These are phyloP conservation scores for Secale cereale DNA, from an alignment of 176 grass and related monocot species.

Conservation along the genomic window DNA sequence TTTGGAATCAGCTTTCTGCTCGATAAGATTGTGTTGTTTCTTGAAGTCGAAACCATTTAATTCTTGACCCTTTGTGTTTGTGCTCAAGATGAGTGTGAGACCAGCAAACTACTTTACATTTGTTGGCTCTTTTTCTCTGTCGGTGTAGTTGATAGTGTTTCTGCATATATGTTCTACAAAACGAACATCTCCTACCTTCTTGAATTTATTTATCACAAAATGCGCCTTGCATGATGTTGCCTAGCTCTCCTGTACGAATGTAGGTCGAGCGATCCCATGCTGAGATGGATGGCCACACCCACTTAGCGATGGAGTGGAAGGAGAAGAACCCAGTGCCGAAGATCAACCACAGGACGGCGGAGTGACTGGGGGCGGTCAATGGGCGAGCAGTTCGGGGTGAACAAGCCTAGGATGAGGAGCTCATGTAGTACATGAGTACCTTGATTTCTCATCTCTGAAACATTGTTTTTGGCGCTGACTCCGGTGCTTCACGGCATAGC, in stretches of 20 bases:
- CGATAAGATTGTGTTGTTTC: background rate
- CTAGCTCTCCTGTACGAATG: background rate
- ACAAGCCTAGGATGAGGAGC: too few relatives aligned
- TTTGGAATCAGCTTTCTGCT: conserved; percentile 3
- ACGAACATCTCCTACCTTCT: too few relatives aligned
- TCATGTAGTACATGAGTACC: too few relatives aligned
- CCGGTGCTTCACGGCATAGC: too few relatives aligned
- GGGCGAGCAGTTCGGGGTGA: too few relatives aligned
- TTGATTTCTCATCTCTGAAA: too few relatives aligned
- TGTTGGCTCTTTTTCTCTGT: too few relatives aligned
- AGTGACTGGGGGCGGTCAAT: too few relatives aligned
- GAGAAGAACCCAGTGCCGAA: conserved; percentile 2
- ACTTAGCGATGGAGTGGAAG: conserved; percentile 36
- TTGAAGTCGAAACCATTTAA: background rate
- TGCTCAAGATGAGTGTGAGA: background rate
- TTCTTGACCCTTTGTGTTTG: background rate
- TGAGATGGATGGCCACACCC: conserved; percentile 35
- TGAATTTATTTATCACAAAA: background rate
- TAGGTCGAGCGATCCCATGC: background rate
- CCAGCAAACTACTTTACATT: background rate
- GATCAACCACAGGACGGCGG: too few relatives aligned
- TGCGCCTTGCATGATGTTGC: background rate
- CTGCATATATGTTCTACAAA: too few relatives aligned
- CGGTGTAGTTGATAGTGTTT: too few relatives aligned
- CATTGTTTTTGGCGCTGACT: too few relatives aligned